A percentile compares a stretch with the other conserved stretches of the same genome.
Conservation (phyloP, 2,329 filamentous ascomycete genomes). For the Orbilia blumenaviensis region DNA sequence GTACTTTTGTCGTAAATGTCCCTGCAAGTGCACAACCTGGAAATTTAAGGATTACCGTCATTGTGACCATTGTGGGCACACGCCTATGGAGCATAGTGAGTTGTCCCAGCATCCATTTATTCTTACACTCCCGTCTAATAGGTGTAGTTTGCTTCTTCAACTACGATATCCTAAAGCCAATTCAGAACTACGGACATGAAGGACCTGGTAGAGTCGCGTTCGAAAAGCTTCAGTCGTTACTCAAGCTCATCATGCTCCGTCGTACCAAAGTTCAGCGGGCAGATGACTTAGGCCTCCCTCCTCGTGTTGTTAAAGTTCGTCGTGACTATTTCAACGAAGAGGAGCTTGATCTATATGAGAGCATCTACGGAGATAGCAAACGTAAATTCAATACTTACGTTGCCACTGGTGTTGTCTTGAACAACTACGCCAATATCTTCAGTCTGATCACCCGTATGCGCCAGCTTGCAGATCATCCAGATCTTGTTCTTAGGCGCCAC, state of each 20-base stretch:
- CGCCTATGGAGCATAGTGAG: constrained; percentile 56
- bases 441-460: constrained; percentile 99
- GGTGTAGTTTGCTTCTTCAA: constrained; percentile 84
- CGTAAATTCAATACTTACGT: constrained; percentile 96
- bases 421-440: constrained; percentile 99
- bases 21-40: constrained; percentile 86
- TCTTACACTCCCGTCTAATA: constrained; percentile 60
- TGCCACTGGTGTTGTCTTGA: constrained; percentile 87
- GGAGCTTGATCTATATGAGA: constrained; percentile 92
- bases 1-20: constrained; percentile 90
- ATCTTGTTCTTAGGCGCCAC: constrained; percentile 89
- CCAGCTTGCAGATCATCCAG: constrained; percentile 94
- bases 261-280: constrained; percentile 94
- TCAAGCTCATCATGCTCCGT: constrained; percentile 92
- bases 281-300: constrained; percentile 92
- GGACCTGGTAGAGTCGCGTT: constrained; percentile 76
- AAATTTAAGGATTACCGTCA: constrained; percentile 57
- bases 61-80: constrained; percentile 56
- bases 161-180: constrained; percentile 90
- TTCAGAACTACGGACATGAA: constrained; percentile 70
- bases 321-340: constrained; percentile 97
- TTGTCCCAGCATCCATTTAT: not conserved
- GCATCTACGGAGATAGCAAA: constrained; percentile 90
- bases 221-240: constrained; percentile 83
- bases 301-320: constrained; percentile 90